Percentiles rank a stretch among this genome's conserved stretches.
phyloP scores from a whole-genome alignment of 1,139 yeast species.

The Hyphopichia pseudoburtonii region DNA sequence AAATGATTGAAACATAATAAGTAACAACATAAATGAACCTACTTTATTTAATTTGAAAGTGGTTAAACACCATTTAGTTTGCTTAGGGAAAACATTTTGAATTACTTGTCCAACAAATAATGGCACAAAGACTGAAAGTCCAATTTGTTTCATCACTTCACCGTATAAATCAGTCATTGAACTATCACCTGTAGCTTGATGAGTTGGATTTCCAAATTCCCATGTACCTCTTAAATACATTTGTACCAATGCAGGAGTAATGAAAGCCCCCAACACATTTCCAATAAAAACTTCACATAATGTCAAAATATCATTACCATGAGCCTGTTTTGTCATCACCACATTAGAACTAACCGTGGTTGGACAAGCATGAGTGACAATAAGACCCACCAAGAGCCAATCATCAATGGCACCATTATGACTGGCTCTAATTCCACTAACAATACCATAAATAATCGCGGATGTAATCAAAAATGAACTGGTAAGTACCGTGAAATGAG shows the following conservation, averaged over 20 bases:
- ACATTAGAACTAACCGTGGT: conserved; percentile 90
- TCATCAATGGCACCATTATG: conserved; percentile 58
- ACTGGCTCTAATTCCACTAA: conserved; percentile 63
- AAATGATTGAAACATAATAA: conserved; percentile 82
- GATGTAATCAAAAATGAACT: conserved; percentile 75
- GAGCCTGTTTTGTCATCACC: conserved; percentile 83
- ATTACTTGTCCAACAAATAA: conserved; percentile 83
- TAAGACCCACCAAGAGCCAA: conserved; percentile 76
- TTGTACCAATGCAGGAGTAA: conserved; percentile 82
- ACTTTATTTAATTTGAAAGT: conserved; percentile 67
- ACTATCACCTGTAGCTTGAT: conserved; percentile 40
- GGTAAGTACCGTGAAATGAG: conserved; percentile 68
- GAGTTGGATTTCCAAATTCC: conserved; percentile 81
- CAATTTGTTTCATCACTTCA: conserved; percentile 82
- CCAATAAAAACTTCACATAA: conserved; percentile 85
- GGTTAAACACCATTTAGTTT: conserved; percentile 58
- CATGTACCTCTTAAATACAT: conserved; percentile 63
- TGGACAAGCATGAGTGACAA: conserved; percentile 84
- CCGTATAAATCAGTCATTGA: conserved; percentile 60
- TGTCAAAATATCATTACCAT: conserved; percentile 77
- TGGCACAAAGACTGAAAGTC: conserved; percentile 80
- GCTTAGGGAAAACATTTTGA: conserved; percentile 67
- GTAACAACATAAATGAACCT: conserved; percentile 73
- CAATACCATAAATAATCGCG: conserved; percentile 72
- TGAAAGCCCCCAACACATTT: conserved; percentile 78